Percentiles rank a stretch among this genome's conserved stretches.
These are phyloP conservation scores for Russula sp. DNA, from an alignment of 768 basidiomycete species.

Conservation along the genomic window DNA sequence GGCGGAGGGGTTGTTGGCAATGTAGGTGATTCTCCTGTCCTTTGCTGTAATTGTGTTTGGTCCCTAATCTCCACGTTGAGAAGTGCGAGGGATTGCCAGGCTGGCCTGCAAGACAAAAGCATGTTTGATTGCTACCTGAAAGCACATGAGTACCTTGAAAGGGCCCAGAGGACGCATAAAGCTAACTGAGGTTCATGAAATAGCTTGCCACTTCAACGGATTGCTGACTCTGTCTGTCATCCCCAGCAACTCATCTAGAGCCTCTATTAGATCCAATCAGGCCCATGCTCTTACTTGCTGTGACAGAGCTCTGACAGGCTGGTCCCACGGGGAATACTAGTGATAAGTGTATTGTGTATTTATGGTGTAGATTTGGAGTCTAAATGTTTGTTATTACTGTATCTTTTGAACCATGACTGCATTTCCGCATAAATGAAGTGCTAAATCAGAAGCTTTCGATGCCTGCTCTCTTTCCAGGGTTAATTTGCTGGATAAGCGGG, in stretches of 20 bases:
- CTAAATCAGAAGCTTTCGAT: too few relatives aligned
- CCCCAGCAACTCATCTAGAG: background rate
- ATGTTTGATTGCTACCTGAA: background rate
- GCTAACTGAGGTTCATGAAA: background rate
- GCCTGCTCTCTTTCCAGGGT: too few relatives aligned
- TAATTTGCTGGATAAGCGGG: too few relatives aligned
- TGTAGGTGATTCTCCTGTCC: background rate
- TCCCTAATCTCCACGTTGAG: background rate
- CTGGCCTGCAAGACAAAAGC: background rate
- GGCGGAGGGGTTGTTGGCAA: background rate
- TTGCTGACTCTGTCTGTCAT: background rate
- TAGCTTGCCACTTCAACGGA: background rate
- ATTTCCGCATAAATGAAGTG: too few relatives aligned
- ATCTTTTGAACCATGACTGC: too few relatives aligned
- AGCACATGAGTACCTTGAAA: constrained; percentile 1
- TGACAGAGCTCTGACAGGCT: too few relatives aligned
- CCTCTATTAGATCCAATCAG: background rate
- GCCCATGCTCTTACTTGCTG: background rate
- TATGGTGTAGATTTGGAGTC: too few relatives aligned
- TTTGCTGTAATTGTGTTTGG: background rate
- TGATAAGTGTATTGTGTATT: too few relatives aligned
- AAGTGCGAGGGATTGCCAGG: background rate
- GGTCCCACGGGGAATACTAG: too few relatives aligned
- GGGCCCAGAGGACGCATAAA: background rate
- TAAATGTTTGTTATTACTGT: too few relatives aligned